Conservation (phyloP, 2,329 filamentous ascomycete genomes). For the Cladosporium oxysporum region DNA sequence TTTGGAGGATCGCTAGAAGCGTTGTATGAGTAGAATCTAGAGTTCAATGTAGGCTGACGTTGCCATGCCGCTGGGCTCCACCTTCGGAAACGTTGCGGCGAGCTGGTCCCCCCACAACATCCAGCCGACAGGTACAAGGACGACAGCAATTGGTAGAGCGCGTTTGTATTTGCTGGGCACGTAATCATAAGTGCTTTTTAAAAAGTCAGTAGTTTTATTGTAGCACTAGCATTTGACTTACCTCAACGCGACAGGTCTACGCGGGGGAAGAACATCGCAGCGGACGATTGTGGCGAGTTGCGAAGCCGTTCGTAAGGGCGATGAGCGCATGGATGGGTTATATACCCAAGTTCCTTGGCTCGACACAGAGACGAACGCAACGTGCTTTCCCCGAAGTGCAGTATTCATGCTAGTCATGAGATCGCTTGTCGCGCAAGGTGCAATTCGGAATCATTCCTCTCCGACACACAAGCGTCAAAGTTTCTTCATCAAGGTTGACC, state of each 20-base stretch:
- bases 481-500: no score
- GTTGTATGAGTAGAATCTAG: conserved; percentile 92
- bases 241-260: no score
- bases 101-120: background rate
- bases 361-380: no score
- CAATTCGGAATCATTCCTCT: no score
- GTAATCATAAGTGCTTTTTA: no score
- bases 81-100: background rate
- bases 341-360: no score
- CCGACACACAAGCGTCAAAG: no score
- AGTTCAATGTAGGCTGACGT: conserved; percentile 57
- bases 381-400: no score
- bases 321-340: background rate
- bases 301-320: background rate
- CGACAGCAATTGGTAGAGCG: background rate
- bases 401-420: no score
- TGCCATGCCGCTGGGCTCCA: background rate
- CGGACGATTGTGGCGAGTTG: background rate
- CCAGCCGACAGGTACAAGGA: background rate
- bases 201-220: no score
- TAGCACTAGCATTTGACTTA: no score
- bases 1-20: conserved; percentile 85
- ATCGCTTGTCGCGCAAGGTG: no score
- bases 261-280: background rate
- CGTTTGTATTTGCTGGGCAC: background rate